These are phyloP conservation scores for Ascobolus immersus DNA, from an alignment of 495 filamentous ascomycete genomes.

Conservation along the genomic window DNA sequence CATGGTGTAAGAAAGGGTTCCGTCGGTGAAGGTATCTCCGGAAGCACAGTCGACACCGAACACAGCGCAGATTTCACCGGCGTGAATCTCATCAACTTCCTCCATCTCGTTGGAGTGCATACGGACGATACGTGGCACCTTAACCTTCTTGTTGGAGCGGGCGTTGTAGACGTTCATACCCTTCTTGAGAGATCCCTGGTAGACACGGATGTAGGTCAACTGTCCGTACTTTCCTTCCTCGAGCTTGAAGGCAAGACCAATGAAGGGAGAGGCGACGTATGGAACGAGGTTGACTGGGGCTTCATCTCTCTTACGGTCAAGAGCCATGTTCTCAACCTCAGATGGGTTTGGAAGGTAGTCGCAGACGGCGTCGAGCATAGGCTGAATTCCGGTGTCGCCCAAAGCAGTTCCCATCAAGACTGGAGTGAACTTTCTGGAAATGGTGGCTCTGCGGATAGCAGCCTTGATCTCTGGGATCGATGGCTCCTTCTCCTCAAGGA, in stretches of 20 bases:
- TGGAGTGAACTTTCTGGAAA: constrained; percentile 71
- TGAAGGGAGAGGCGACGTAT: constrained; percentile 79
- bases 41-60: constrained; percentile 97
- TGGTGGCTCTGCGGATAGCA: constrained; percentile 73
- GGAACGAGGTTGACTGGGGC: constrained; percentile 61
- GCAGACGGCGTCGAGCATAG: constrained; percentile 88
- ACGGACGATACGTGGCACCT: constrained; percentile 87
- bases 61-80: constrained; percentile 94
- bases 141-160: constrained; percentile 80
- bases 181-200: constrained; percentile 79
- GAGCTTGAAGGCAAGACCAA: constrained; percentile 93
- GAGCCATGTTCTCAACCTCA: constrained; percentile 71
- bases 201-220: constrained; percentile 94
- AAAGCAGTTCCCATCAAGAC: constrained; percentile 92
- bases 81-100: constrained; percentile 70
- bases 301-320: constrained; percentile 59
- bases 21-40: constrained; percentile 95
- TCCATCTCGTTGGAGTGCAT: constrained; percentile 99
- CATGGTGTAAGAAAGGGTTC: constrained; percentile 72
- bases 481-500: constrained; percentile 63
- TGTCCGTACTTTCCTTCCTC: constrained; percentile 98
- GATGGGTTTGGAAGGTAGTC: constrained; percentile 87
- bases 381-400: constrained; percentile 85
- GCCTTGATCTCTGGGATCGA: constrained; percentile 57
- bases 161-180: constrained; percentile 81